Conservation (phyloP, 345 rosid genomes). For the Brassica carinata region DNA sequence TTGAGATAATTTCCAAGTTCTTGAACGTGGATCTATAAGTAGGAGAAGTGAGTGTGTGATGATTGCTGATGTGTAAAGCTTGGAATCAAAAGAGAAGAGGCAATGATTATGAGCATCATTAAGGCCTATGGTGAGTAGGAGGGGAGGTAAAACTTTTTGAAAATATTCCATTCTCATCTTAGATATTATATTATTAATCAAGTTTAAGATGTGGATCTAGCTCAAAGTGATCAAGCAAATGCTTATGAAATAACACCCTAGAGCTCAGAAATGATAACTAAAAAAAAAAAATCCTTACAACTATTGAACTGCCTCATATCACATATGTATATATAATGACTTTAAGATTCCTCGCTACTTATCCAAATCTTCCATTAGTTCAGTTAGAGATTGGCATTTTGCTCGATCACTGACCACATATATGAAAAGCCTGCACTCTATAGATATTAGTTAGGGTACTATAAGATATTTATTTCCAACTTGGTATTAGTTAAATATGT, state of each 20-base stretch:
- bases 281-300: not conserved
- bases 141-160: not conserved
- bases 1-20: constrained; percentile 12
- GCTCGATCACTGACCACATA: constrained; percentile 21
- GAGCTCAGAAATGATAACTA: not conserved
- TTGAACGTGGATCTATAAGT: constrained; percentile 29
- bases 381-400: constrained; percentile 35
- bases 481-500: constrained; percentile 21
- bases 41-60: constrained; percentile 31
- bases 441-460: constrained; percentile 12
- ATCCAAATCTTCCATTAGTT: not conserved
- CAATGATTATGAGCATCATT: constrained; percentile 42
- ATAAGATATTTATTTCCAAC: constrained; percentile 5
- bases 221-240: constrained; percentile 1
- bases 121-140: constrained; percentile 34
- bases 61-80: constrained; percentile 40
- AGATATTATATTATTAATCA: constrained; percentile 9
- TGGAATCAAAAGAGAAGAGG: constrained; percentile 28
- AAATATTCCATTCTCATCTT: constrained; percentile 17
- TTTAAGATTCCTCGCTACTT: not conserved
- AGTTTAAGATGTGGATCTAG: constrained; percentile 16
- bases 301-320: not conserved
- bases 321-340: not conserved
- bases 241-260: not conserved
- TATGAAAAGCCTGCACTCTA: not conserved